phyloP scores from a whole-genome alignment of 106 monocot species.

The Acorus gramineus region DNA sequence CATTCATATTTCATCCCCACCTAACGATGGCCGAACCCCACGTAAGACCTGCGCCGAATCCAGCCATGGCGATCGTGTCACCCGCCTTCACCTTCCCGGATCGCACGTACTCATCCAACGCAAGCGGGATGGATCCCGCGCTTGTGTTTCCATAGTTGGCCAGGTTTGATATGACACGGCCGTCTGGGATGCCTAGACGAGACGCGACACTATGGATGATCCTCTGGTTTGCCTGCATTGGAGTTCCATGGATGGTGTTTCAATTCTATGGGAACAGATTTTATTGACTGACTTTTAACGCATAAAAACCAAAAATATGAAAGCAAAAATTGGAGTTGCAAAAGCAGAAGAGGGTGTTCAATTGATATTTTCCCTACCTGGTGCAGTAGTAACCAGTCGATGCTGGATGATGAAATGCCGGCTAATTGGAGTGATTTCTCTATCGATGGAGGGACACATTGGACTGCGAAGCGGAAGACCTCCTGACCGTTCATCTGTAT shows the following conservation, averaged over 20 bases:
- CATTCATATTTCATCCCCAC: conserved; percentile 47
- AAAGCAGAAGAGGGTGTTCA: too few relatives aligned
- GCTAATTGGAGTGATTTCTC: conserved; percentile 60
- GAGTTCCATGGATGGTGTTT: too few relatives aligned
- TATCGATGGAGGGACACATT: conserved; percentile 66
- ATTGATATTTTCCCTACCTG: conserved; percentile 34
- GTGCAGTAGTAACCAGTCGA: conserved; percentile 91
- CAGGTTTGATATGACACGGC: conserved; percentile 85
- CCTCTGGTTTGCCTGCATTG: conserved; percentile 69
- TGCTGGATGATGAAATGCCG: conserved; percentile 42
- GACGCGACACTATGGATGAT: conserved; percentile 85
- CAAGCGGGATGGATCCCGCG: conserved; percentile 88
- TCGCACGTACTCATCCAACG: conserved; percentile 82
- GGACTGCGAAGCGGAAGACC: conserved; percentile 90
- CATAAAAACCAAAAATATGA: too few relatives aligned
- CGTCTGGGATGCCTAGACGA: conserved; percentile 63
- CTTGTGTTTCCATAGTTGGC: conserved; percentile 96
- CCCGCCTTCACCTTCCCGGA: conserved; percentile 56
- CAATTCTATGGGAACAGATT: too few relatives aligned
- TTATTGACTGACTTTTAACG: too few relatives aligned
- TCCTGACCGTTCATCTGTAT: conserved; percentile 98
- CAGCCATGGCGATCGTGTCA: conserved; percentile 56
- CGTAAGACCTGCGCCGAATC: conserved; percentile 91
- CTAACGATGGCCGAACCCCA: conserved; percentile 82
- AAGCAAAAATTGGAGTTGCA: too few relatives aligned